phyloP scores from a whole-genome alignment of 352 stramenopile species.

The Globisporangium spiculum region DNA sequence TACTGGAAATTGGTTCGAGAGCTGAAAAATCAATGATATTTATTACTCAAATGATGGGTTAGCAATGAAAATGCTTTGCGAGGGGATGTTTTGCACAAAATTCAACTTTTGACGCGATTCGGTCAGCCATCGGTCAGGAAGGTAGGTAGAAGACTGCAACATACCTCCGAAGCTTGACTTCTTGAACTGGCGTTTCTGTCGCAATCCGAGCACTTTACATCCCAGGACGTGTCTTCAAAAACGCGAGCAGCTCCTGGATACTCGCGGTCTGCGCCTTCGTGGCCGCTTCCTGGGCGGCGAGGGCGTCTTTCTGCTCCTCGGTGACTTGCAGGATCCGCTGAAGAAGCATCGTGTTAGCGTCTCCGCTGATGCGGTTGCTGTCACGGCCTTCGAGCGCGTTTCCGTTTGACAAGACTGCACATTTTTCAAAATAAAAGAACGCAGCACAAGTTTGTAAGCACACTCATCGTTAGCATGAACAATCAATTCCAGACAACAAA shows the following conservation, averaged over 20 bases:
- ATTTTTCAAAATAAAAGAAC: not conserved
- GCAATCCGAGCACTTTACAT: not conserved
- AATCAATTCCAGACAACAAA: not conserved
- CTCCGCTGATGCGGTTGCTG: not conserved
- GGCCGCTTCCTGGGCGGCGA: not conserved
- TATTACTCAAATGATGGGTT: no score
- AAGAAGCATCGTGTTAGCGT: not conserved
- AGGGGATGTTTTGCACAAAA: no score
- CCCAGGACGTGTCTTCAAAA: not conserved
- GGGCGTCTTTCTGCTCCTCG: conserved; percentile 1
- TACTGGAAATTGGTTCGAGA: no score
- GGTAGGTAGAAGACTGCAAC: no score
- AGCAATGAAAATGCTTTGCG: no score
- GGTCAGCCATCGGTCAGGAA: no score
- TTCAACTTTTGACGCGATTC: no score
- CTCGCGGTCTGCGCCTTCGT: not conserved
- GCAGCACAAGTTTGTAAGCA: not conserved
- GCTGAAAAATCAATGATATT: no score
- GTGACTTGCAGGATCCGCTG: not conserved
- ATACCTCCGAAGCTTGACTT: no score
- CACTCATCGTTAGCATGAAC: not conserved
- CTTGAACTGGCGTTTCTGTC: no score
- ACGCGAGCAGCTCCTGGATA: not conserved
- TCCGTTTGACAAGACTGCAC: not conserved
- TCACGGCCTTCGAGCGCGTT: not conserved